Base-by-base conservation (phyloP, 495 filamentous ascomycete genomes). In the Xylaria acuta region DNA sequence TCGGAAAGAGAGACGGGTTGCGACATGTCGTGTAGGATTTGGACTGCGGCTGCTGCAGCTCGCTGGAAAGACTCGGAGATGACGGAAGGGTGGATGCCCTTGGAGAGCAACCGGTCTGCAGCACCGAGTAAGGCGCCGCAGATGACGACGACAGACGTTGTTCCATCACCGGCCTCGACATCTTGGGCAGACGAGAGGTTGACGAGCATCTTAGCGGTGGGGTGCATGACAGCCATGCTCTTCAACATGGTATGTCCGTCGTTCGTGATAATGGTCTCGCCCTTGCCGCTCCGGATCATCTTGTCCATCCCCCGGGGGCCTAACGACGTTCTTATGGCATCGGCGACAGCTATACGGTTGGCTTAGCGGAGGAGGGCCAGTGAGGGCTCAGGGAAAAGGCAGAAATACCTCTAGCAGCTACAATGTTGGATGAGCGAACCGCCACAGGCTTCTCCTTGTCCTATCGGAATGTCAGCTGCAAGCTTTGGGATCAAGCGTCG, bases 401-500 rank as follows among this genome's bases (percentile, higher is more conserved):
- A 71, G 69, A 64, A 81, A 81, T 89, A 96, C 94, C 94, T 93
- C 95, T 91, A 75, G 96, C 96, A 75, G 96, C 96, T 75, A 97
- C 91, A 83, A 99, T 98, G 83, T 99, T 99, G 71, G 93, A 92
- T 67, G 91, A 92, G 71, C 96, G 93, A 74, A 99, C 96, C 66
- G 96, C 97, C 87, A 93, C 89, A 72, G 96, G 96, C 92, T 99
- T 99, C 87, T 97, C 95, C 89, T 97, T 98, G 84, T 97, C 93
- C 93, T 97, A 79, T 70, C 78, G 71, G 58, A 70, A 65, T 58
- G 79, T 92, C 80, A 92, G 87, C 69, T 71, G 22, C 70, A 71
- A 30, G 64, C 60, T 60, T 70, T 22, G 73, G 69, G 38, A 60
- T 64, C n/a, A 27, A 51, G 16, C 60, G 58, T 47, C 67, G 66